Percentiles rank a stretch among this genome's conserved stretches.
phyloP scores from a whole-genome alignment of 139 green algal genomes.

The Astrephomene gubernaculifera region DNA sequence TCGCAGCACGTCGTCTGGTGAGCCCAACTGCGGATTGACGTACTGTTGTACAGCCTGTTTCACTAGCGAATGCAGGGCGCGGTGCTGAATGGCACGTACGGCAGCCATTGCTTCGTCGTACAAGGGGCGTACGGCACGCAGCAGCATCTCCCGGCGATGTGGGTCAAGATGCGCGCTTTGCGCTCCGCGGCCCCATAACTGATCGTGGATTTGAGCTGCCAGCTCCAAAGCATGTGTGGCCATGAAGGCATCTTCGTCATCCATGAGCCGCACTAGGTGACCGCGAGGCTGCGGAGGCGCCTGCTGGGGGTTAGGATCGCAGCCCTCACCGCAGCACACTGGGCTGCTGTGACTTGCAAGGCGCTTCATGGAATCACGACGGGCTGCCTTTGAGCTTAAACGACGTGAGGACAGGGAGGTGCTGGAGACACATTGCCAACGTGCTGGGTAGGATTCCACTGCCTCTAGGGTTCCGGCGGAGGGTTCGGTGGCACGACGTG shows the following conservation, averaged over 20 bases:
- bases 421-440: not conserved
- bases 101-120: slow-evolving; percentile 4
- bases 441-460: not conserved
- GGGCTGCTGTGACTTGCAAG: not conserved
- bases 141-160: not conserved
- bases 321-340: not conserved
- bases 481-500: not conserved
- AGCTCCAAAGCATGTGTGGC: slow-evolving; percentile 13
- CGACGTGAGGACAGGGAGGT: not conserved
- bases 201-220: slow-evolving; percentile 11
- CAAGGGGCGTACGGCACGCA: not conserved
- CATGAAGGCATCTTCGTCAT: not conserved
- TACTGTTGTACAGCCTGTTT: slow-evolving; percentile 21
- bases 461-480: not conserved
- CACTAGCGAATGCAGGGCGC: not conserved
- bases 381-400: not conserved
- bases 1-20: not conserved
- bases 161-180: no score
- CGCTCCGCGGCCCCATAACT: not conserved
- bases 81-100: not conserved
- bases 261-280: slow-evolving; percentile 4
- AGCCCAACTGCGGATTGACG: not conserved
- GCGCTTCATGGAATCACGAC: not conserved
- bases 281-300: not conserved
- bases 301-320: not conserved